Evolutionary conservation across 495 filamentous ascomycete species (phyloP).

Genomic region (Saxophila tyrrhenica): DNA sequence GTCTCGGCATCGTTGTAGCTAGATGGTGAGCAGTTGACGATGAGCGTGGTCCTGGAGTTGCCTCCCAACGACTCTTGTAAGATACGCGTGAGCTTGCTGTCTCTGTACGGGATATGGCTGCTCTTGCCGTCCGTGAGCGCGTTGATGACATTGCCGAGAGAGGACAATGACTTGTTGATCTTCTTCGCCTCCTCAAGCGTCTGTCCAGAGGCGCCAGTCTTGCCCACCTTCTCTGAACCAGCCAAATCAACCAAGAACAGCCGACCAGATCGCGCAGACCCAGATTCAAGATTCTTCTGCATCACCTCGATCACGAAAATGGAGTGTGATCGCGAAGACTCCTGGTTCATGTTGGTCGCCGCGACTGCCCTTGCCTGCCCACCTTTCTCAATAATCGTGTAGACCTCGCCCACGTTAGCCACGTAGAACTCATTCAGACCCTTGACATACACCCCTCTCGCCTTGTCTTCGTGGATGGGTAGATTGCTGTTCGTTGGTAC

Average conservation of each 20-base stretch:
- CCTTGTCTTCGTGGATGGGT: conserved; percentile 95
- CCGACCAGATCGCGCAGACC: conserved; percentile 90
- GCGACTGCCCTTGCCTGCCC: conserved; percentile 82
- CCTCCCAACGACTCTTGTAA: conserved; percentile 92
- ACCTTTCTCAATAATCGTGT: conserved; percentile 91
- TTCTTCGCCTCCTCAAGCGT: conserved; percentile 98
- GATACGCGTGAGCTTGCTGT: conserved; percentile 95
- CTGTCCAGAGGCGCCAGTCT: conserved; percentile 95
- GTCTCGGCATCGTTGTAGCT: conserved; percentile 98
- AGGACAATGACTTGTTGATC: conserved; percentile 98
- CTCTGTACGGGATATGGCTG: conserved; percentile 91
- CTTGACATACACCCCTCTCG: conserved; percentile 91
- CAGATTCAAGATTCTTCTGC: conserved; percentile 96
- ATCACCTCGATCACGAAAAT: conserved; percentile 96
- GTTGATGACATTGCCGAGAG: conserved; percentile 98
- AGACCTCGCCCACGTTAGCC: conserved; percentile 88
- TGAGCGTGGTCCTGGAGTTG: conserved; percentile 92
- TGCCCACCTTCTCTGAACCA: conserved; percentile 95
- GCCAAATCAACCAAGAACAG: conserved; percentile 96
- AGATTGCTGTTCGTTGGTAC: conserved; percentile 90
- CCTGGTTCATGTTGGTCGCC: conserved; percentile 99
- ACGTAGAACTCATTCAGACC: conserved; percentile 92
- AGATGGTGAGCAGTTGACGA: conserved; percentile 96
- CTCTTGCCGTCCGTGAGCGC: conserved; percentile 96
- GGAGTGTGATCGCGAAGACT: conserved; percentile 95